Conservation (phyloP, 345 rosid species). For the Pugionium cornutum region DNA sequence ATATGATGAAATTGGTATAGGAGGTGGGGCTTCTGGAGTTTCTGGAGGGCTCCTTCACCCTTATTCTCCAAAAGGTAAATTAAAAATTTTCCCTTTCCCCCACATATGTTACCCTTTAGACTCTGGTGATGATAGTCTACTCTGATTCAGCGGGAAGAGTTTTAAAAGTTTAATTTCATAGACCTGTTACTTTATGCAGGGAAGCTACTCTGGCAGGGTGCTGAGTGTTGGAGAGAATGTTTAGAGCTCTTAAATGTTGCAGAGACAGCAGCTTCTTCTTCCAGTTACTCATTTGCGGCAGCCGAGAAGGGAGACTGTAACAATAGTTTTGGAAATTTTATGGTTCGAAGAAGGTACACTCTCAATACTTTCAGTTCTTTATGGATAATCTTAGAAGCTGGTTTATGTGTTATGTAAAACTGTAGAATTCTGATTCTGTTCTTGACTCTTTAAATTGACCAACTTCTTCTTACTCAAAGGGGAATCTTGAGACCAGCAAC, state of each 20-base stretch:
- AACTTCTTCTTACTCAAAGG: conserved; percentile 43
- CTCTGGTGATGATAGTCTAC: not conserved
- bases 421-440: not conserved
- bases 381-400: not conserved
- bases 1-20: conserved; percentile 87
- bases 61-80: conserved; percentile 86
- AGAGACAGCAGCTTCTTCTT: conserved; percentile 49
- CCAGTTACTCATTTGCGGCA: conserved; percentile 27
- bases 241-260: conserved; percentile 66
- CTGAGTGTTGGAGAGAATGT: conserved; percentile 84
- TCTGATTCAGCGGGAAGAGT: not conserved
- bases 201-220: conserved; percentile 84
- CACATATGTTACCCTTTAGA: not conserved
- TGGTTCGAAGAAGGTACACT: conserved; percentile 75
- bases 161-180: conserved; percentile 10
- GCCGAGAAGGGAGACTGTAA: conserved; percentile 34
- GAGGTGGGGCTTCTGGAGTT: conserved; percentile 94
- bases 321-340: conserved; percentile 38
- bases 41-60: conserved; percentile 97
- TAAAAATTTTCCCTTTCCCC: not conserved
- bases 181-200: conserved; percentile 44
- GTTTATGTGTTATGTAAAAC: not conserved
- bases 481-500: conserved; percentile 92
- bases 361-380: not conserved
- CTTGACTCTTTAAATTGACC: not conserved